Evolutionary conservation across 2,329 filamentous ascomycete species (phyloP).

Genomic region (Amauroascus niger): DNA sequence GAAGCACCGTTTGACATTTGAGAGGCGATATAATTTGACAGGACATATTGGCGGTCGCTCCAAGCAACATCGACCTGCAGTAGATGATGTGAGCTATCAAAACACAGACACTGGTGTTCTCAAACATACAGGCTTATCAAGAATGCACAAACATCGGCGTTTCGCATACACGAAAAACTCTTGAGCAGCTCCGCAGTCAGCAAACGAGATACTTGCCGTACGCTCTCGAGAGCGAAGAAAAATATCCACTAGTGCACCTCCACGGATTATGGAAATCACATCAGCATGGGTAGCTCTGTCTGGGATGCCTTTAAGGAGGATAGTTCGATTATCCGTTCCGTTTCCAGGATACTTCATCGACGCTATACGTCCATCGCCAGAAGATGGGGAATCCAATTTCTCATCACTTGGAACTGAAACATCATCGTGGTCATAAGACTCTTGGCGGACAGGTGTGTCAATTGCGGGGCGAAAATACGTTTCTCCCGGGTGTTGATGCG

Average conservation of each 20-base stretch:
- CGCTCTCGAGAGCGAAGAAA: conserved; percentile 52
- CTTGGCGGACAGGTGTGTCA: conserved; percentile 3
- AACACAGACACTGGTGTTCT: neutral
- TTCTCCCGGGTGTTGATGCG: neutral
- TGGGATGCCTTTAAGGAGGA: conserved; percentile 55
- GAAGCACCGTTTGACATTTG: conserved; percentile 59
- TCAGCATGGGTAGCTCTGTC: conserved; percentile 56
- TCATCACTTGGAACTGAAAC: conserved; percentile 22
- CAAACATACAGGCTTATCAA: conserved; percentile 53
- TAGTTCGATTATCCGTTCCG: conserved; percentile 23
- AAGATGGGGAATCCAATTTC: conserved; percentile 18
- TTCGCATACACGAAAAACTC: conserved; percentile 57
- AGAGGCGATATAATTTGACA: conserved; percentile 53
- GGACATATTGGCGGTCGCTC: conserved; percentile 60
- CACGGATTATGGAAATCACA: conserved; percentile 54
- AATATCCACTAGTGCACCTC: conserved; percentile 61
- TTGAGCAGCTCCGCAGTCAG: conserved; percentile 52
- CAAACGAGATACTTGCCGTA: conserved; percentile 59
- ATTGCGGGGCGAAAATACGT: neutral
- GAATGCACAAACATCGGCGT: conserved; percentile 58
- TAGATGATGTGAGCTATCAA: neutral
- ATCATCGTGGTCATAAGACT: conserved; percentile 21
- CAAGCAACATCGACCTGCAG: conserved; percentile 58
- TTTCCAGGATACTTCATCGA: conserved; percentile 17
- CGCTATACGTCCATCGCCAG: conserved; percentile 17